Conservation (phyloP, 148 eudicot species). For the Vaccinium corymbosum region DNA sequence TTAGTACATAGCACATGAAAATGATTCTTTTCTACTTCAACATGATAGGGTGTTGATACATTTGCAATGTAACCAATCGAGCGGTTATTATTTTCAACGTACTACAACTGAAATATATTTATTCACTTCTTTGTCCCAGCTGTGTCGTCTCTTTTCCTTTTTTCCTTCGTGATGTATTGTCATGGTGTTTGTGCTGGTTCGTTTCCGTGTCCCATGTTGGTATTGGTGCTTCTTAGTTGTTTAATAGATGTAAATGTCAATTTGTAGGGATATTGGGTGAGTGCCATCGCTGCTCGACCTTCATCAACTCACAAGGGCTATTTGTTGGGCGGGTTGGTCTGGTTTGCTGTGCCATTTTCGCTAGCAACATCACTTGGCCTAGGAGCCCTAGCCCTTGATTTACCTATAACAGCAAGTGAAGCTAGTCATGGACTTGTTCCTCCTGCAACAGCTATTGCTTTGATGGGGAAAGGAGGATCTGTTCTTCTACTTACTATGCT, state of each 20-base stretch:
- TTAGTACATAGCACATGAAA: not conserved
- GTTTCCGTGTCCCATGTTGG: not conserved
- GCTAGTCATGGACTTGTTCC: constrained; percentile 91
- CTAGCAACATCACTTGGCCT: constrained; percentile 88
- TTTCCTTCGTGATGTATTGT: not conserved
- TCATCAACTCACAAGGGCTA: constrained; percentile 98
- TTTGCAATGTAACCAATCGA: not conserved
- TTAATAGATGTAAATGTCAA: not conserved
- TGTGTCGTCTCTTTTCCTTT: not conserved
- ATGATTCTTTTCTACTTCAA: not conserved
- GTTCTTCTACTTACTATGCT: constrained; percentile 94
- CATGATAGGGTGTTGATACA: not conserved
- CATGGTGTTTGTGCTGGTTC: not conserved
- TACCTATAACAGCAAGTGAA: constrained; percentile 82
- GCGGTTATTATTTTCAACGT: not conserved
- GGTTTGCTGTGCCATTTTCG: constrained; percentile 98
- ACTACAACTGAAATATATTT: not conserved
- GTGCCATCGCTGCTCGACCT: constrained; percentile 98
- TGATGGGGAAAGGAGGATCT: constrained; percentile 92
- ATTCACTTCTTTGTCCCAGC: not conserved
- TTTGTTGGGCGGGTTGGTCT: constrained; percentile 85
- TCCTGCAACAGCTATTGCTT: constrained; percentile 90
- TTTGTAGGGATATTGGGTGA: constrained; percentile 91
- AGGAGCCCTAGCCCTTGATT: constrained; percentile 93
- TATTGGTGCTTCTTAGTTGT: not conserved